These are phyloP conservation scores for Bisporella sp. DNA, from an alignment of 2,329 filamentous ascomycete species.

Conservation along the genomic window DNA sequence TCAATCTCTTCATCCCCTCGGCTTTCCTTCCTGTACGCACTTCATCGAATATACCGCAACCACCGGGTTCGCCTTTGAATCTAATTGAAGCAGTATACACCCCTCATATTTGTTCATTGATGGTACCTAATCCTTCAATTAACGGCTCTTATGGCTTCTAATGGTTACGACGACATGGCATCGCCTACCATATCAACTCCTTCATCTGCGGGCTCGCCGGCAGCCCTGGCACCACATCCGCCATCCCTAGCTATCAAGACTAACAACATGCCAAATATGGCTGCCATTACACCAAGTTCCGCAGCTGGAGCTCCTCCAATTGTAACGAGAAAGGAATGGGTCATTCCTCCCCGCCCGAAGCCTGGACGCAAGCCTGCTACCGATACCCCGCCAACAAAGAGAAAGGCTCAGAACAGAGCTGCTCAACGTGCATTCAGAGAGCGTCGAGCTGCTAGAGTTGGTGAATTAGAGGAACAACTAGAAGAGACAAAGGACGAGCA, in stretches of 20 bases:
- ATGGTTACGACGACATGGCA: constrained; percentile 23
- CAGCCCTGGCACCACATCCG: constrained; percentile 25
- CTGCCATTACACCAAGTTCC: constrained; percentile 20
- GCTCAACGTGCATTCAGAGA: constrained; percentile 89
- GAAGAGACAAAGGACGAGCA: constrained; percentile 52
- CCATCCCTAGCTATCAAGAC: constrained; percentile 30
- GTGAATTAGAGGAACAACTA: constrained; percentile 63
- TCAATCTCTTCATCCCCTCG: too few relatives aligned
- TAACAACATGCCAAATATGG: constrained; percentile 14
- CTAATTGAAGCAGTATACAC: too few relatives aligned
- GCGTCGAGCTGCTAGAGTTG: constrained; percentile 75
- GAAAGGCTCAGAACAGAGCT: constrained; percentile 89
- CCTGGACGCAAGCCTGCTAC: constrained; percentile 91
- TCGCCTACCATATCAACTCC: constrained; percentile 32
- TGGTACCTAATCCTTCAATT: too few relatives aligned
- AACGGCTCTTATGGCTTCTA: too few relatives aligned
- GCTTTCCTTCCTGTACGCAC: too few relatives aligned
- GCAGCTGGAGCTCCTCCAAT: constrained; percentile 34
- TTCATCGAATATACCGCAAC: too few relatives aligned
- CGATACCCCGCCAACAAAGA: constrained; percentile 85
- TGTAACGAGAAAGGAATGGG: constrained; percentile 79
- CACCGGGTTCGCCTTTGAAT: too few relatives aligned
- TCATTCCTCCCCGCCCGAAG: constrained; percentile 76
- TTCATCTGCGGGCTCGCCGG: constrained; percentile 31
- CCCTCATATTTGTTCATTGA: too few relatives aligned